Evolutionary conservation across 1,284 basidiomycete species (phyloP).

Genomic region (Polyporus tsugae): DNA sequence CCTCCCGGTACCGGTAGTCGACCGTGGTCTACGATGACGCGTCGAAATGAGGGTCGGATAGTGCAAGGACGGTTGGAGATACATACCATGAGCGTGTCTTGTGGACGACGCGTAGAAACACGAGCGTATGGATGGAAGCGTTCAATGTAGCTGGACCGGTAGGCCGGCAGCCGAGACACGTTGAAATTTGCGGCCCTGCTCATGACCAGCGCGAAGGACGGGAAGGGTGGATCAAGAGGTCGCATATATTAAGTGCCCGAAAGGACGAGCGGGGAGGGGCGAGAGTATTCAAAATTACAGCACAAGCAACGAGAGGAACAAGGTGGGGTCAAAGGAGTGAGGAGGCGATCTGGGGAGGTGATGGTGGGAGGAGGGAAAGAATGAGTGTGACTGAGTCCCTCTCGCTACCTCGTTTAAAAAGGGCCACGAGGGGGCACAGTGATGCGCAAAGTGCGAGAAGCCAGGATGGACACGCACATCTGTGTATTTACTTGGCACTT

Average conservation of each 20-base stretch:
- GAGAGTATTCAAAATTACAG: neutral
- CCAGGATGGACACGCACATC: slow-evolving; percentile 13
- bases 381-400: neutral
- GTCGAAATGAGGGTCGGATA: neutral
- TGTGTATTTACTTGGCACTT: slow-evolving; percentile 13
- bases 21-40: slow-evolving; percentile 15
- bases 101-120: slow-evolving; percentile 16
- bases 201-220: slow-evolving; percentile 23
- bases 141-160: slow-evolving; percentile 32
- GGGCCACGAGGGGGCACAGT: neutral
- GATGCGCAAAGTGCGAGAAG: neutral
- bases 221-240: slow-evolving; percentile 20
- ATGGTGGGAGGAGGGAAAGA: slow-evolving; percentile 3
- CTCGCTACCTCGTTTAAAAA: slow-evolving; percentile 10
- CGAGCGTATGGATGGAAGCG: slow-evolving; percentile 36
- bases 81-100: slow-evolving; percentile 38
- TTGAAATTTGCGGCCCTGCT: slow-evolving; percentile 17
- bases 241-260: slow-evolving; percentile 16
- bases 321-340: neutral
- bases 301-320: neutral
- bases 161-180: slow-evolving; percentile 32
- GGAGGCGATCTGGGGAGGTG: neutral
- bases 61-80: neutral
- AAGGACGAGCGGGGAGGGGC: neutral
- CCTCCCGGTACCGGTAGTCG: slow-evolving; percentile 16